These are phyloP conservation scores for Eremomyces bilateralis DNA, from an alignment of 495 filamentous ascomycete species.

Conservation along the genomic window DNA sequence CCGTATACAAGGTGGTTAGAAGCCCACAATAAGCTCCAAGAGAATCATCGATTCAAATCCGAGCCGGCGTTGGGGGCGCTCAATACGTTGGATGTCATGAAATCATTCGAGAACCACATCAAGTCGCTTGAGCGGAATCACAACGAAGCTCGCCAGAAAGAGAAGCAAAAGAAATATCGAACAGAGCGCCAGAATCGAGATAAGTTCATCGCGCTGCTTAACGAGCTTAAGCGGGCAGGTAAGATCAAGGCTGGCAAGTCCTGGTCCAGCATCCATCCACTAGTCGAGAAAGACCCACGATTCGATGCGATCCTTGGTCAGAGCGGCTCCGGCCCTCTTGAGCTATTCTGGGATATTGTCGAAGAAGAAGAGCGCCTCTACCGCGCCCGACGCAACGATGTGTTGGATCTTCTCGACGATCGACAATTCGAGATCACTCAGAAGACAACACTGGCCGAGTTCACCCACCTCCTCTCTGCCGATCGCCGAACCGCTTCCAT, in stretches of 20 bases:
- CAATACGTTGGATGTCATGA: conserved; percentile 75
- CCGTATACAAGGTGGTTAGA: conserved; percentile 92
- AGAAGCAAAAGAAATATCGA: conserved; percentile 58
- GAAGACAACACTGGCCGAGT: conserved; percentile 74
- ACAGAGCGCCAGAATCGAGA: conserved; percentile 75
- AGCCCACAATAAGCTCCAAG: conserved; percentile 60
- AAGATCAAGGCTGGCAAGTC: conserved; percentile 81
- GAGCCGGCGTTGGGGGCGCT: conserved; percentile 80
- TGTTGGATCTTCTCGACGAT: too few relatives aligned
- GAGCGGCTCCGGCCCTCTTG: conserved; percentile 69
- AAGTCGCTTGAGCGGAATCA: conserved; percentile 73
- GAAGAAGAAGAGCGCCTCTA: conserved; percentile 86
- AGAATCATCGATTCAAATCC: conserved; percentile 55
- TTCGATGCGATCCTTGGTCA: conserved; percentile 75
- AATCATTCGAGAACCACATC: conserved; percentile 84
- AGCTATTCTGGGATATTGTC: conserved; percentile 91
- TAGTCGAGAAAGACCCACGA: conserved; percentile 61
- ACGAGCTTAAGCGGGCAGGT: conserved; percentile 47
- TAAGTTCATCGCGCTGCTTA: conserved; percentile 47
- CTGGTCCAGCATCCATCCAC: conserved; percentile 65
- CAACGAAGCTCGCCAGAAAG: conserved; percentile 70
- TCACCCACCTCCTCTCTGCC: conserved; percentile 48
- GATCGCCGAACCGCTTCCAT: conserved; percentile 74
- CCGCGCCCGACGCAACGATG: too few relatives aligned
- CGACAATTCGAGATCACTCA: conserved; percentile 71